Conservation (phyloP, 805 yeast species). For the Candida incommunis region DNA sequence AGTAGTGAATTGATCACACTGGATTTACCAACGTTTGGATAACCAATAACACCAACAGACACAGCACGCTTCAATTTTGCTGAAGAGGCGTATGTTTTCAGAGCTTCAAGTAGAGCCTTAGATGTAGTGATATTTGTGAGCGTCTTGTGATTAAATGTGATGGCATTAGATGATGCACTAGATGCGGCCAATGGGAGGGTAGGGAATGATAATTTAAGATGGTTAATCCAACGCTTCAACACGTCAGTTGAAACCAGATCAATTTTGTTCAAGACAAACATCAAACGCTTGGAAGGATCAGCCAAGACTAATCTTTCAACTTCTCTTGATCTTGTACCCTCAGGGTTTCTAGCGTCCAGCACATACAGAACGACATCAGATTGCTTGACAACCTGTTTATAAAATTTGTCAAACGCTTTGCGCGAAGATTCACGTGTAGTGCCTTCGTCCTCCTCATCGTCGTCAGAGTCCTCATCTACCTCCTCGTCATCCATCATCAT, state of each 20-base stretch:
- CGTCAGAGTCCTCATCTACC: slow-evolving; percentile 29
- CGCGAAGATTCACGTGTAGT: slow-evolving; percentile 26
- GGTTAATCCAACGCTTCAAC: slow-evolving; percentile 70
- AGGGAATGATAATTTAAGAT: slow-evolving; percentile 73
- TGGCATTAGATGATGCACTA: slow-evolving; percentile 53
- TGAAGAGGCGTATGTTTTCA: slow-evolving; percentile 74
- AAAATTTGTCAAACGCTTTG: slow-evolving; percentile 86
- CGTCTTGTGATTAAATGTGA: slow-evolving; percentile 54
- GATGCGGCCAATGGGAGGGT: slow-evolving; percentile 75
- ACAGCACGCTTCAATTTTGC: slow-evolving; percentile 79
- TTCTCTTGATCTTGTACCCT: slow-evolving; percentile 78
- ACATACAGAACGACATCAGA: slow-evolving; percentile 86
- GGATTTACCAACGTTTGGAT: slow-evolving; percentile 95
- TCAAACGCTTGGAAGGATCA: slow-evolving; percentile 68
- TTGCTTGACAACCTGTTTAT: slow-evolving; percentile 84
- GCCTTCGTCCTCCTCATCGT: slow-evolving; percentile 27
- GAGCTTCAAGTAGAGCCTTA: slow-evolving; percentile 55
- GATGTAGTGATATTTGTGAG: slow-evolving; percentile 63
- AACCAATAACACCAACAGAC: slow-evolving; percentile 90
- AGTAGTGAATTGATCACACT: slow-evolving; percentile 78
- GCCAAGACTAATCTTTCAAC: slow-evolving; percentile 83
- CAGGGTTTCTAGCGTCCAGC: slow-evolving; percentile 96
- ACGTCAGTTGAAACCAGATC: slow-evolving; percentile 83
- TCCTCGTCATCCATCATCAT: slow-evolving; percentile 32
- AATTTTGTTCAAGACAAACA: slow-evolving; percentile 77